Conservation (phyloP, 768 basidiomycete species). For the Tricholomella constricta region DNA sequence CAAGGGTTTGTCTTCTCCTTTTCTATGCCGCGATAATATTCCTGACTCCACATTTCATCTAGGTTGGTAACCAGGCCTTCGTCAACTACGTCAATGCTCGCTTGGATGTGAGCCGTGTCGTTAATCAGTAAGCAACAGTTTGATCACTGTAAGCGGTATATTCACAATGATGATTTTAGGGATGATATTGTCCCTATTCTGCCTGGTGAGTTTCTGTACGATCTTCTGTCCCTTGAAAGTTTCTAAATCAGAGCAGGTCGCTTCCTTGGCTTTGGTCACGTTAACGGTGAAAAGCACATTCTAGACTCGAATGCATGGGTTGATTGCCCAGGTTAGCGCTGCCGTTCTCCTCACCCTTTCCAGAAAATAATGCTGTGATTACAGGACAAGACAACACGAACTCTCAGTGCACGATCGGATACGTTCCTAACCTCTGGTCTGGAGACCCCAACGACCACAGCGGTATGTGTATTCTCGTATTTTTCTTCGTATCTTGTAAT, state of each 20-base stretch:
- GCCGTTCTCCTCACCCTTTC: background rate
- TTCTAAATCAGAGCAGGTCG: slow-evolving; percentile 20
- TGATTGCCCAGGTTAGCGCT: slow-evolving; percentile 48
- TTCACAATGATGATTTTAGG: slow-evolving; percentile 18
- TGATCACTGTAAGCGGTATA: background rate
- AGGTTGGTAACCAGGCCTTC: slow-evolving; percentile 60
- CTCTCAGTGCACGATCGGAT: slow-evolving; percentile 14
- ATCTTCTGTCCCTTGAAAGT: background rate
- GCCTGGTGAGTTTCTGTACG: slow-evolving; percentile 29
- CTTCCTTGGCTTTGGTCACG: slow-evolving; percentile 48
- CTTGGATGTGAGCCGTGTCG: slow-evolving; percentile 50
- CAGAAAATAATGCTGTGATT: too few species aligned
- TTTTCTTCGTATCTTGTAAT: background rate
- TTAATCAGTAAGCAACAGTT: slow-evolving; percentile 41
- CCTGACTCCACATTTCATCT: background rate
- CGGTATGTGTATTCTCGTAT: background rate
- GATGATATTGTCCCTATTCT: slow-evolving; percentile 42
- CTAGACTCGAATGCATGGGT: slow-evolving; percentile 46
- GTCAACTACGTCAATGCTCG: slow-evolving; percentile 56
- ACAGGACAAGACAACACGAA: slow-evolving; percentile 26
- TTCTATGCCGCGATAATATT: background rate
- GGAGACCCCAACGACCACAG: slow-evolving; percentile 15
- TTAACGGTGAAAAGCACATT: slow-evolving; percentile 43
- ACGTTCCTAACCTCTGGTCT: slow-evolving; percentile 18
- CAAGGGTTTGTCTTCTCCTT: slow-evolving; percentile 15